Evolutionary conservation across 345 rosid genomes (phyloP).

Genomic region (Populus pruinosa): DNA sequence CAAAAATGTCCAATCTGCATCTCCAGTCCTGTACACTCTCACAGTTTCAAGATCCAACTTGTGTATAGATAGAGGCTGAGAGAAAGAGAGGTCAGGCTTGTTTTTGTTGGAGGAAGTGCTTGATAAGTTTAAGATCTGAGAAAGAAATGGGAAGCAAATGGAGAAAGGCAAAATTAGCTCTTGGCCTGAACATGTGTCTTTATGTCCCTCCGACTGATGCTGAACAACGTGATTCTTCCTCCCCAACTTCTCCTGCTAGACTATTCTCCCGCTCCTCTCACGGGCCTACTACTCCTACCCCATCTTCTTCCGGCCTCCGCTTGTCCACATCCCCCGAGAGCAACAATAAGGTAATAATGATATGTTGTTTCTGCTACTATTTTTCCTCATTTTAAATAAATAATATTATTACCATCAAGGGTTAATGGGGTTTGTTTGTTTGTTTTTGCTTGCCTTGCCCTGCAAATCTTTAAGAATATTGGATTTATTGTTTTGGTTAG

Average conservation of each 20-base stretch:
- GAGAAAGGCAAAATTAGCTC: slow-evolving; percentile 72
- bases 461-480: too few species aligned
- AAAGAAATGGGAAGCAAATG: slow-evolving; percentile 74
- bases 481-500: too few species aligned
- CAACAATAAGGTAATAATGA: slow-evolving; percentile 55
- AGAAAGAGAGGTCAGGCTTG: too few species aligned
- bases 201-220: slow-evolving; percentile 48
- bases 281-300: slow-evolving; percentile 47
- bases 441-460: neutral
- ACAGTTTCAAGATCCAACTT: too few species aligned
- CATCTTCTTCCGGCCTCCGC: slow-evolving; percentile 67
- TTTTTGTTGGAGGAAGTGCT: neutral
- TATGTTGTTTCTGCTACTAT: neutral
- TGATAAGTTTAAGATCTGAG: slow-evolving; percentile 4
- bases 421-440: neutral
- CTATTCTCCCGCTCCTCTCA: slow-evolving; percentile 37
- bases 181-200: slow-evolving; percentile 69
- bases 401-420: neutral
- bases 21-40: neutral
- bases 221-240: slow-evolving; percentile 12
- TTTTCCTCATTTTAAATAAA: neutral
- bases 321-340: slow-evolving; percentile 47
- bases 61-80: neutral
- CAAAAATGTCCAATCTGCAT: neutral
- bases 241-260: slow-evolving; percentile 21